Base-by-base conservation (phyloP, 805 yeast species). In the Priceomyces fermenticarens region DNA sequence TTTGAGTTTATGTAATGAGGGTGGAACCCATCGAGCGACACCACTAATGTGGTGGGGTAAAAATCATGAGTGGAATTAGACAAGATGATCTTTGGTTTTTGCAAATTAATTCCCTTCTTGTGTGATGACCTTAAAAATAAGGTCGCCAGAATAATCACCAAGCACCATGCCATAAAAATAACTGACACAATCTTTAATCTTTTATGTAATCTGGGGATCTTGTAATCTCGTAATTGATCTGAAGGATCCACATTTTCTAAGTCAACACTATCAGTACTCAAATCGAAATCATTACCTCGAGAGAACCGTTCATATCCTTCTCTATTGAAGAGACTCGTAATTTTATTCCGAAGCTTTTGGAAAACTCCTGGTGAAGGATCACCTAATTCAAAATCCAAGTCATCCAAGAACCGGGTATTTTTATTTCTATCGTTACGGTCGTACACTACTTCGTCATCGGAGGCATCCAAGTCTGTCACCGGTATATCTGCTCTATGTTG, bases 11-110 rank as follows among this genome's bases (percentile, higher is more conserved):
- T 77, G 57, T 88, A 85, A 54, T 87, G 91, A 2, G 97, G 97
- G 55, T 90, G 95, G 59, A 90, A 85, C 8, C 96, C 97, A 58
- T 88, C 96, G 23, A 91, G 60, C 0, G 96, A 88, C 1, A 90
- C 70, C 35, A 89, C 57, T 1, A 90, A 63, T 1, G 97, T 90
- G 7, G 95, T 80, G n/a, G 93, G 86, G 52, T 82, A 68, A 59
- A 82, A 87, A 2, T 66, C 66, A 46, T 77, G 80, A 0, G 95
- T 83, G 1, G 88, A 85, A 56, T 88, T 88, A 29, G 67, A 58
- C 8, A 69, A 48, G 2, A 57, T 20, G 8, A 52, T 44, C 44
- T 63, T 38, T 5, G 20, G 10, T 5, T 12, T 32, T 20, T 20
- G 25, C 25, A 20, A 20, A 5, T 20, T 20, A 8, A 20, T 5